Evolutionary conservation across 2,329 filamentous ascomycete genomes (phyloP), one percentile per base, ranked within the genome.

Genomic region (Fusarium irregulare): DNA sequence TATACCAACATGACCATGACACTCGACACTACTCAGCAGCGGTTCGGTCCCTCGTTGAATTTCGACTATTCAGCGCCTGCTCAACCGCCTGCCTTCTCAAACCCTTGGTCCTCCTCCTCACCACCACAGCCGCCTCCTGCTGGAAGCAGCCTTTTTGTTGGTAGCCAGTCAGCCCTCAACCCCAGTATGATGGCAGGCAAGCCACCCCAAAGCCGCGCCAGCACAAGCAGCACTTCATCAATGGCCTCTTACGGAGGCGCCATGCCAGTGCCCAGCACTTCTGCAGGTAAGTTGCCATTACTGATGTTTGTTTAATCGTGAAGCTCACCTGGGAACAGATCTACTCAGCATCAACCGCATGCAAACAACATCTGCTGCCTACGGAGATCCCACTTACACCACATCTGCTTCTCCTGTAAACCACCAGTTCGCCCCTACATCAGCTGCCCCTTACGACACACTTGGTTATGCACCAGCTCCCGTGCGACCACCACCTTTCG

Each of bases 21-120:
- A 81, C 89, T 97, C 85, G 93, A 97, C 84, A 89, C 90, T 77
- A 92, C 94, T 81, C 93, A 95, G 83, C 93, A 90, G 84, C 89
- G 89, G 80, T 93, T 92, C 83, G 92, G 88, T 78, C 88, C 86
- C 78, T 82, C 87, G 79, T 82, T 97, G 84, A 89, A 89, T 81
- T 96, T 95, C 85, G 93, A 95, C 80, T 93, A 93, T 81, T 81
- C 84, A 64, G 80, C 82, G 37, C 78, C 80, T 73, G 68, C 66
- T 79, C 85, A 76, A 79, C 86, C 84, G 78, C 86, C 83, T 89
- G 92, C 96, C 71, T 98, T 98, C 84, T 94, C 92, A 76, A 96
- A 98, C 80, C 94, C 94, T 44, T 98, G 94, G 94, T 87, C 92
- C 60, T 86, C 86, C 48, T 80, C 85, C 13, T 79, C 84, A 23